Base-by-base conservation (phyloP, 2,329 filamentous ascomycete species). In the Metarhizium robertsii region DNA sequence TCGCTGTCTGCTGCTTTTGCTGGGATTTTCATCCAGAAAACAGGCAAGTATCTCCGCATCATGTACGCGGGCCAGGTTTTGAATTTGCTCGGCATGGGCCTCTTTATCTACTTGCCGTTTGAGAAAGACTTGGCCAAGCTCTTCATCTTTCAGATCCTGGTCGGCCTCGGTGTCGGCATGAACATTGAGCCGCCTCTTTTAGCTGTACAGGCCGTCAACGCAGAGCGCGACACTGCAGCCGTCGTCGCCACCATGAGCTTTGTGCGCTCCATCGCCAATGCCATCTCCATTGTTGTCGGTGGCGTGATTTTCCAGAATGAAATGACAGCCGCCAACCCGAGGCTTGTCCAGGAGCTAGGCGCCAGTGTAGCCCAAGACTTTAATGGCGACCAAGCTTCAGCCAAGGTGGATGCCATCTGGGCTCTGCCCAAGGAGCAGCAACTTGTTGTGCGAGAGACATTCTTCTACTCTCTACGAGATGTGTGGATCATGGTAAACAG, bases 291-390 rank as follows among this genome's bases (percentile, higher is more conserved):
- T 49, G 85, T 88, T 1, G 75, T 88, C 36, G 87, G 87, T 4
- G 80, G 84, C 2, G 84, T 88, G 5, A 75, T 90, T 4, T 90
- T 90, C 69, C 83, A 88, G 65, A 88, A 90, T 63, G 71, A 77
- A 50, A 86, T 88, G 80, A 69, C 8, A 8, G 13, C 7, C 2
- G 8, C 7, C 13, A 8, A 36, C 7, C 8, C 7, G 1, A 10
- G 8, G 7, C 34, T 36, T 36, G 34, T 13, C 3, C 7, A 8
- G 2, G 13, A 10, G 13, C 34, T 36, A 11, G 34, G 34, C 8
- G 8, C 34, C 8, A 8, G 2, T 8, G 8, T 36, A 0, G 34
- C 34, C 13, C 8, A 8, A 8, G 6, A 36, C 2, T 13, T 36
- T 5, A 13, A 13, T 13, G 34, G 34, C 34, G 34, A 8, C 13